Evolutionary conservation across 2,329 filamentous ascomycete genomes (phyloP).

Genomic region (Hirsutella minnesotensis): DNA sequence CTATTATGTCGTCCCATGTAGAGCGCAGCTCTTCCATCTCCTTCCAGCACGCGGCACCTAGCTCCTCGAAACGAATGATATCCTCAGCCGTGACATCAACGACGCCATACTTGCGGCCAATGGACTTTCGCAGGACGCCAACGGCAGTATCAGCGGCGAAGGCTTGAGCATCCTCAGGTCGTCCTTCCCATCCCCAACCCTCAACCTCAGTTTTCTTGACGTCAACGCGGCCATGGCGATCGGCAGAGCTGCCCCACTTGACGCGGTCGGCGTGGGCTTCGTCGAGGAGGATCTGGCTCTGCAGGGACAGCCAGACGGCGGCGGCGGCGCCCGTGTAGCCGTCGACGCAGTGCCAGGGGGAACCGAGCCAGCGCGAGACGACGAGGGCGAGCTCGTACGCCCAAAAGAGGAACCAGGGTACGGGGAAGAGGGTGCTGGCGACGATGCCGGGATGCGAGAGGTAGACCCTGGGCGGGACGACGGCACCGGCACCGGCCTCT

Average conservation of each 20-base stretch:
- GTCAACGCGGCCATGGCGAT: slow-evolving; percentile 42
- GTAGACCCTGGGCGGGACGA: slow-evolving; percentile 51
- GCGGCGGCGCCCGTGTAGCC: slow-evolving; percentile 67
- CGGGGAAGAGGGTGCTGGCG: slow-evolving; percentile 67
- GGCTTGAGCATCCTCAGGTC: slow-evolving; percentile 32
- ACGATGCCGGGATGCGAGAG: slow-evolving; percentile 80
- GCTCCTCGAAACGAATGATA: slow-evolving; percentile 47
- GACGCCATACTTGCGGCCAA: slow-evolving; percentile 47
- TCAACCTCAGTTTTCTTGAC: slow-evolving; percentile 73
- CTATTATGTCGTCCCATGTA: slow-evolving; percentile 45
- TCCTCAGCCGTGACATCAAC: slow-evolving; percentile 48
- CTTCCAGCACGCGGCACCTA: slow-evolving; percentile 51
- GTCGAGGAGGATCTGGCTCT: slow-evolving; percentile 50
- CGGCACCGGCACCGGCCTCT: not conserved
- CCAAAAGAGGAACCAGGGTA: slow-evolving; percentile 57
- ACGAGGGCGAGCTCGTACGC: slow-evolving; percentile 58
- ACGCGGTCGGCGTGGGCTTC: slow-evolving; percentile 37
- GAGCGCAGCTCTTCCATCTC: slow-evolving; percentile 60
- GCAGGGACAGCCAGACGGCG: slow-evolving; percentile 67
- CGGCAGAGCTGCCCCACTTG: slow-evolving; percentile 79
- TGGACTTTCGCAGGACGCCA: slow-evolving; percentile 36
- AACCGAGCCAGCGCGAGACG: slow-evolving; percentile 65
- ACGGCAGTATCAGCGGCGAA: slow-evolving; percentile 28
- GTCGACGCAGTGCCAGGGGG: slow-evolving; percentile 75
- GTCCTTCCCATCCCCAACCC: slow-evolving; percentile 69